Base-by-base conservation (phyloP, 768 basidiomycete species). In the Tulasnella sp. region DNA sequence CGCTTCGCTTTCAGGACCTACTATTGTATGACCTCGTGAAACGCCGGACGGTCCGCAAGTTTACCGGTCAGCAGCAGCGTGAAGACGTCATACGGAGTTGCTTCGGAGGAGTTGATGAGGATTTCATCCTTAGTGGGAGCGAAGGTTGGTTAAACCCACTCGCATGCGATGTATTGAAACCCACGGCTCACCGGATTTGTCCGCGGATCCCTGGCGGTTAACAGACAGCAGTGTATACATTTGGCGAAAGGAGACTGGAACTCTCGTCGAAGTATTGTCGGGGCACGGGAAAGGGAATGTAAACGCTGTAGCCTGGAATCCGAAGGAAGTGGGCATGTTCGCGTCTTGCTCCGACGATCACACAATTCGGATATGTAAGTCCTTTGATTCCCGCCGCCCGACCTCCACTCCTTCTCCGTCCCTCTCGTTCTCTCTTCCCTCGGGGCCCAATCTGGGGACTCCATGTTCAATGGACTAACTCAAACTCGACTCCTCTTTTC, bases 291-390 rank as follows among this genome's bases (percentile, higher is more conserved):
- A 82, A 72, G 95, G 94, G 44, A 91, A 90, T 74, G 95, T 99
- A 74, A 99, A 98, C 79, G 89, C 91, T 16, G 95, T 98, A 17
- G 90, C 95, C 40, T 99, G 97, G 97, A 95, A 97, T 80, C 94
- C 94, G 22, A 84, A 84, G 66, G 90, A 94, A 78, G 86, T 88
- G 75, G 87, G 89, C 72, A 91, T 98, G 89, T 98, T 98, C 81
- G 97, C 97, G 37, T 94, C 92, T 52, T 97, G 94, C 79, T 94
- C 94, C 59, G 96, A 99, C 79, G 96, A 99, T 81, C 82, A 83
- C 70, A 92, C 90, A 19, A 88, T 99, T 76, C 88, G 94, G 74
- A 90, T 96, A 83, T 96, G 94, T 94, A 91, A 93, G 42, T 62
- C 26, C 41, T 36, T n/a, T 62, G 4, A 22, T 72, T 63, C 47